Evolutionary conservation across 805 yeast species (phyloP), one percentile per base, ranked within the genome.

Genomic region (Starmerella asiatica): DNA sequence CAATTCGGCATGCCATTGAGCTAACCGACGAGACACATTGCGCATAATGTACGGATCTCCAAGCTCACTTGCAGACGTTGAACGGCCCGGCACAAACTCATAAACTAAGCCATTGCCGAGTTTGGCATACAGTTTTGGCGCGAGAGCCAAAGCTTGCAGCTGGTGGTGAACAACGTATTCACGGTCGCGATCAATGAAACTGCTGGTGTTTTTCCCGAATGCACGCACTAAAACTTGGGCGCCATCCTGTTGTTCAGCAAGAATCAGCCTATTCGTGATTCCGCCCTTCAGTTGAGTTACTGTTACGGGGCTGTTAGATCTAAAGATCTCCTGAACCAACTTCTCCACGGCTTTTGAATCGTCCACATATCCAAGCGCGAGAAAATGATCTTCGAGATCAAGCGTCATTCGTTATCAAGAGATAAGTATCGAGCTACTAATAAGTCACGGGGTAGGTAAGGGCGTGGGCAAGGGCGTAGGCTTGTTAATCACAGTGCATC

Each of bases 61-160:
- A 41, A 79, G 60, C 49, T 79, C 82, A 12, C 61, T 58, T 6
- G 75, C 70, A 4, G 67, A 62, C 27, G 77, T 60, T 0, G 86
- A 69, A 21, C 76, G 55, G 8, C 91, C 91, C 1, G 72, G 69
- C 8, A 77, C 62, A 51, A 63, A 79, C 5, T 82, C 85, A 52
- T 79, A 79, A 11, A 79, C 70, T 32, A 79, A 63, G 0, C 91
- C 91, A 56, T 79, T 79, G 26, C 73, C 70, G 50, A 80, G 77
- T 37, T 80, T 60, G 3, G 81, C 78, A 53, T 71, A 71, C 20
- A 79, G 67, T 1, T 76, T 67, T 1, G 91, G 83, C 0, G 88
- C 88, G 45, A 79, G 65, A 3, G 65, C 62, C 32, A 74, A 62
- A 3, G 76, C 65, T 49, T 75, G 68, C 37, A 80, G 64, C 38